These are phyloP conservation scores for Herpetospermum pedunculosum DNA, from an alignment of 306 rosid species.

Conservation along the genomic window DNA sequence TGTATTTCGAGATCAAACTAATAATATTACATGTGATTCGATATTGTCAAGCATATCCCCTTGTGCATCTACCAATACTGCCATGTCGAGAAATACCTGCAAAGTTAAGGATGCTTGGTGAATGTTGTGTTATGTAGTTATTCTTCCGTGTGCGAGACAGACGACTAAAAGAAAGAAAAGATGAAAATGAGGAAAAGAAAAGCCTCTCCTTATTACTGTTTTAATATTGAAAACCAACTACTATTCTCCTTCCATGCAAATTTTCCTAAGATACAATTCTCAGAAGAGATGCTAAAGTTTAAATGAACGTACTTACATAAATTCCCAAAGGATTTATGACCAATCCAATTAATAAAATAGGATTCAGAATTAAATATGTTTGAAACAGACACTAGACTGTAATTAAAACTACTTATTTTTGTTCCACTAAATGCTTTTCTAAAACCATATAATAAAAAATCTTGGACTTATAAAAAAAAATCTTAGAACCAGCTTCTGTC, in stretches of 20 bases:
- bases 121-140: neutral
- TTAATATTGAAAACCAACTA: neutral
- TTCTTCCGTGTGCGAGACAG: neutral
- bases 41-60: constrained; percentile 91
- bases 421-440: neutral
- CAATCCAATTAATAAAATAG: neutral
- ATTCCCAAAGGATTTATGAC: neutral
- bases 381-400: neutral
- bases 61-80: constrained; percentile 84
- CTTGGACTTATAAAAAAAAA: neutral
- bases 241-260: neutral
- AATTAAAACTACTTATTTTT: neutral
- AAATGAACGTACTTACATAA: neutral
- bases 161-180: neutral
- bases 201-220: neutral
- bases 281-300: neutral
- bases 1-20: neutral
- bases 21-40: constrained; percentile 57
- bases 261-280: neutral
- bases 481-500: neutral
- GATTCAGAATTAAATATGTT: neutral
- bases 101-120: neutral
- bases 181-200: neutral
- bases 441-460: neutral
- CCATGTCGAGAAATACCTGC: constrained; percentile 90